phyloP scores from a whole-genome alignment of 2,329 filamentous ascomycete species.

The Sporothrix humicola region DNA sequence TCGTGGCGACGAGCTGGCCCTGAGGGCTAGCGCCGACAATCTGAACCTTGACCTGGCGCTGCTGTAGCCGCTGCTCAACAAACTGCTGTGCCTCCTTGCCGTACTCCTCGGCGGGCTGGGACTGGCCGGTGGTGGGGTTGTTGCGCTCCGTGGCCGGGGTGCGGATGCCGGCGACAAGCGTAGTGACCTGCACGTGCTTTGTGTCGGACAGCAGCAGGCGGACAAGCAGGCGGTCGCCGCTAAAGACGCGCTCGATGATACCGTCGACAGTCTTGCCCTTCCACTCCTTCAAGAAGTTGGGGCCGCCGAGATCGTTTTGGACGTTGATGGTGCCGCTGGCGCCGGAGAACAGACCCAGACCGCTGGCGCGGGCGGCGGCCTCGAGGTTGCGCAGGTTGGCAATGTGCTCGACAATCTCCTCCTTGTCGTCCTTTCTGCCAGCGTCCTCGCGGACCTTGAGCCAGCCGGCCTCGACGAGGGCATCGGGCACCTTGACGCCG shows the following conservation, averaged over 20 bases:
- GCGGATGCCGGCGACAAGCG: constrained; percentile 86
- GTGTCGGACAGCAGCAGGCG: constrained; percentile 79
- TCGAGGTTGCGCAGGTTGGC: constrained; percentile 80
- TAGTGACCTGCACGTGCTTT: constrained; percentile 87
- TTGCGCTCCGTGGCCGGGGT: constrained; percentile 87
- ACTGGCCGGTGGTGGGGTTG: constrained; percentile 76
- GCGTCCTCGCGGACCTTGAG: constrained; percentile 92
- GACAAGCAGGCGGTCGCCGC: constrained; percentile 86
- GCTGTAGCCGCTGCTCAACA: constrained; percentile 83
- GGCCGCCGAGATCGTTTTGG: constrained; percentile 78
- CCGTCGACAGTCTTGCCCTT: constrained; percentile 85
- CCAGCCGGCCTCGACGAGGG: constrained; percentile 87
- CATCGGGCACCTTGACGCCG: constrained; percentile 78
- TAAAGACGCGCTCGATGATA: constrained; percentile 88
- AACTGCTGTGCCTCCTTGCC: constrained; percentile 89
- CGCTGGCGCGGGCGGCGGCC: constrained; percentile 75
- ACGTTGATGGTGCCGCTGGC: constrained; percentile 72
- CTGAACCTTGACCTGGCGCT: constrained; percentile 81
- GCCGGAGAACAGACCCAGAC: constrained; percentile 80
- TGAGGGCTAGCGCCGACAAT: constrained; percentile 88
- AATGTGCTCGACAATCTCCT: constrained; percentile 72
- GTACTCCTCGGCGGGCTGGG: constrained; percentile 84
- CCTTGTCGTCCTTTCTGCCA: constrained; percentile 85
- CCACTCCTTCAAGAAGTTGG: constrained; percentile 80
- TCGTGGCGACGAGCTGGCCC: constrained; percentile 84